A percentile compares a stretch with the other conserved stretches of the same genome.
phyloP scores from a whole-genome alignment of 306 rosid genomes.

The Carpinus viminea region DNA sequence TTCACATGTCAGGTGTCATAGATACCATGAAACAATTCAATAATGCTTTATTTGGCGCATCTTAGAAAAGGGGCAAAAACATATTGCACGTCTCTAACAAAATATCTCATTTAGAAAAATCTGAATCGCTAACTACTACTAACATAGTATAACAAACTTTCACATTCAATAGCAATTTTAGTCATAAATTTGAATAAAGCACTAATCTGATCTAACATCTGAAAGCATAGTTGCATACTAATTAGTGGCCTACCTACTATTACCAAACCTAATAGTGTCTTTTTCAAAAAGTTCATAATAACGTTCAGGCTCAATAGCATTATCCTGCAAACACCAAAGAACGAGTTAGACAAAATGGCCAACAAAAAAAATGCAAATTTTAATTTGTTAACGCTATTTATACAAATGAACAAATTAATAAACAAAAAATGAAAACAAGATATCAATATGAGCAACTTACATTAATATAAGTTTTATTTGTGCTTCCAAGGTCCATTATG shows the following conservation, averaged over 20 bases:
- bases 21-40: not conserved
- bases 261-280: constrained; percentile 92
- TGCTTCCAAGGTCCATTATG: constrained; percentile 98
- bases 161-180: not conserved
- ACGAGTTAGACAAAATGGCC: constrained; percentile 16
- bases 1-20: not conserved
- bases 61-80: not conserved
- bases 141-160: not conserved
- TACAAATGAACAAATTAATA: constrained; percentile 15
- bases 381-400: constrained; percentile 8
- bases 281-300: constrained; percentile 88
- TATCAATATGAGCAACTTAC: constrained; percentile 49
- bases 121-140: not conserved
- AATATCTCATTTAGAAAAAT: not conserved
- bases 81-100: not conserved
- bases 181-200: constrained; percentile 9
- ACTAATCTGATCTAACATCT: constrained; percentile 5
- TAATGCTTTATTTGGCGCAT: not conserved
- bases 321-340: constrained; percentile 61
- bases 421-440: constrained; percentile 3
- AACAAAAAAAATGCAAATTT: constrained; percentile 14
- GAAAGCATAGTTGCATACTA: constrained; percentile 19
- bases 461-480: constrained; percentile 90
- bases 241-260: constrained; percentile 71
- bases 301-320: constrained; percentile 87